Evolutionary conservation across 805 yeast genomes (phyloP).

Genomic region (Saitoella complicata): DNA sequence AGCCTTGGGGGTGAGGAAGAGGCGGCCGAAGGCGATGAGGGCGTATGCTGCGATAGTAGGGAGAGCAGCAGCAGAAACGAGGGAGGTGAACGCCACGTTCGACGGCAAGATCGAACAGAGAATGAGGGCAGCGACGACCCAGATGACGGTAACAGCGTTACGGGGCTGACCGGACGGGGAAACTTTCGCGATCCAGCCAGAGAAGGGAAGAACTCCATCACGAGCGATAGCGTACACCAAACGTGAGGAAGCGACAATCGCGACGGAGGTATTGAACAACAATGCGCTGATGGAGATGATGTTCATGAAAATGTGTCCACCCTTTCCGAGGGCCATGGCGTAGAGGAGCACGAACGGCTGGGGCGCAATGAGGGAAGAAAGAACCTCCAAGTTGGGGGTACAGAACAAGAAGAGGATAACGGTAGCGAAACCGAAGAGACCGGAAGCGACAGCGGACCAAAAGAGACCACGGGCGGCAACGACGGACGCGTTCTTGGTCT

Average conservation of each 20-base stretch:
- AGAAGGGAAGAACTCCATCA: conserved; percentile 16
- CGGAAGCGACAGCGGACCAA: conserved; percentile 12
- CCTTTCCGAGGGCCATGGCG: conserved; percentile 13
- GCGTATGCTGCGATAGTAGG: conserved; percentile 14
- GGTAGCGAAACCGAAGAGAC: conserved; percentile 7
- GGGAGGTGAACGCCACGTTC: conserved; percentile 13
- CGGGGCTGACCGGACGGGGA: conserved; percentile 12
- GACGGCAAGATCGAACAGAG: conserved; percentile 14
- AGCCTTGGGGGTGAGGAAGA: conserved; percentile 8
- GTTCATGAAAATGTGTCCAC: conserved; percentile 13
- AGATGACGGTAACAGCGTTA: conserved; percentile 13
- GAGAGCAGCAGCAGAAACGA: conserved; percentile 14
- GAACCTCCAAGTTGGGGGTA: conserved; percentile 10
- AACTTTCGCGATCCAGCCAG: conserved; percentile 12
- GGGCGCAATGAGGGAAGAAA: conserved; percentile 10
- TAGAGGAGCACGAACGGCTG: conserved; percentile 14
- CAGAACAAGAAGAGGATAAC: conserved; percentile 12
- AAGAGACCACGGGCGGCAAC: conserved; percentile 14
- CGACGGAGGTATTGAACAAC: conserved; percentile 8
- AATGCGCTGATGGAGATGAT: conserved; percentile 8
- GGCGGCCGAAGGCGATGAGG: conserved; percentile 12
- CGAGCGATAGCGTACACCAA: conserved; percentile 14
- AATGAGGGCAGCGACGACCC: conserved; percentile 12
- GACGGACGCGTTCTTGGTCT: conserved; percentile 12
- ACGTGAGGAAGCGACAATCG: conserved; percentile 14